Conservation (phyloP, 2,329 filamentous ascomycete species). For the Emmonsiellopsis sp. region DNA sequence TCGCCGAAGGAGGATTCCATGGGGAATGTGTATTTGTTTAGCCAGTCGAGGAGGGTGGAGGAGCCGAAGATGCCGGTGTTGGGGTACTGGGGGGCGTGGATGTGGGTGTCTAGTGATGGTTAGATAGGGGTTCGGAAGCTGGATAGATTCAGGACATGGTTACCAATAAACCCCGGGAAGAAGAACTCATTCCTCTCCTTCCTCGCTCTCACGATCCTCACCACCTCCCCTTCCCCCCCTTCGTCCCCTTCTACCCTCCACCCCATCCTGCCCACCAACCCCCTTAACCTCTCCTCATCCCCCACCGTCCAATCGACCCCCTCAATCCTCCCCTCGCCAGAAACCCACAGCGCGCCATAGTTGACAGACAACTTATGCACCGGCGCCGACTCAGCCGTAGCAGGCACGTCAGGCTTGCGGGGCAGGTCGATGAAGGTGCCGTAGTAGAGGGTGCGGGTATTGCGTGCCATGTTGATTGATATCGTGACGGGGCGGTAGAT, state of each 20-base stretch:
- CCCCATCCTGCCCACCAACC: constrained; percentile 22
- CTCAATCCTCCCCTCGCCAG: constrained; percentile 23
- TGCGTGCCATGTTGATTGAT: not conserved
- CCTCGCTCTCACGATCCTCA: constrained; percentile 28
- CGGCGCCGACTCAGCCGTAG: constrained; percentile 38
- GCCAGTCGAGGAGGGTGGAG: constrained; percentile 84
- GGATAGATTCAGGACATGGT: constrained; percentile 8
- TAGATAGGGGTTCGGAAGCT: constrained; percentile 4
- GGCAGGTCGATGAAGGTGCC: constrained; percentile 54
- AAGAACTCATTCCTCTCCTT: constrained; percentile 35
- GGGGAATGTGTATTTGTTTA: constrained; percentile 90
- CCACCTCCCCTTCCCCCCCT: constrained; percentile 7
- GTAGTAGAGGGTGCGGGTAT: constrained; percentile 39
- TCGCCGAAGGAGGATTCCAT: constrained; percentile 65
- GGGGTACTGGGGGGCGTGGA: constrained; percentile 90
- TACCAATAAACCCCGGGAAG: constrained; percentile 40
- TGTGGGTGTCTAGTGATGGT: constrained; percentile 65
- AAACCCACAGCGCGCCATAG: constrained; percentile 37
- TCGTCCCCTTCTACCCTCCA: constrained; percentile 16
- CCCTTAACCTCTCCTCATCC: constrained; percentile 16
- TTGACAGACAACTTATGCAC: constrained; percentile 44
- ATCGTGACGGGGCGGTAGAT: no score
- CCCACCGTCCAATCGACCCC: constrained; percentile 25
- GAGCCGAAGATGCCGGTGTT: constrained; percentile 92
- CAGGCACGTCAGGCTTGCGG: constrained; percentile 39